Evolutionary conservation across 2,329 filamentous ascomycete species (phyloP), one percentile per base, ranked within the genome.

Genomic region (Alternaria novae-zelandiae): DNA sequence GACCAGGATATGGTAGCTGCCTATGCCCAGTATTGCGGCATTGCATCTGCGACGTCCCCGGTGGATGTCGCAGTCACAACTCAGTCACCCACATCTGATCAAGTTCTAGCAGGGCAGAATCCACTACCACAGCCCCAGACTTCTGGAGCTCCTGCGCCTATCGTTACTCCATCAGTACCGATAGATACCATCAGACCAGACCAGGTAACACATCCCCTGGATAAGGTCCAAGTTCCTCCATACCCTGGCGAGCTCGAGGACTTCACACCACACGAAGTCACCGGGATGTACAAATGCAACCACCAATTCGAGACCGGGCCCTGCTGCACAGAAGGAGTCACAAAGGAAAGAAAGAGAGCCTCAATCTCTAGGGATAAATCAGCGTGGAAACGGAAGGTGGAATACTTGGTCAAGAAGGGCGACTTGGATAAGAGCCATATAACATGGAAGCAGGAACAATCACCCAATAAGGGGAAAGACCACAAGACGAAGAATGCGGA

Each of bases 271-370:
- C 25, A 28, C 20, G 5, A 12, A 13, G 21, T 21, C 1, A 53
- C 49, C 2, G 49, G 50, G 1, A 28, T 13, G 8, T 59, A 59
- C 43, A 32, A 43, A 9, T 59, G 57, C 43, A 44, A 44, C 11
- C 57, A 59, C 15, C 6, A 5, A 1, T 46, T 0, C 2, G 43
- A 25, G 1, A 54, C 41, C 3, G 36, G 11, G 5, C n/a, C 5
- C 8, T 59, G 57, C 26, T 54, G 17, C 2, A 41, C 41, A 10
- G 57, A 59, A n/a, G 17, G 13, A 9, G 7, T 54, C 20, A 59
- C 54, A 2, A 5, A 46, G 1, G 13, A 47, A 6, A 43, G 49
- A 2, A 2, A 36, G 17, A 32, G 13, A 15, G 30, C 30, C 3
- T 32, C 30, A 32, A 32, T 32, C 30, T 32, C 30, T 3, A 1